Conservation (phyloP, 2,329 filamentous ascomycete genomes). For the Colletotrichum truncatum region DNA sequence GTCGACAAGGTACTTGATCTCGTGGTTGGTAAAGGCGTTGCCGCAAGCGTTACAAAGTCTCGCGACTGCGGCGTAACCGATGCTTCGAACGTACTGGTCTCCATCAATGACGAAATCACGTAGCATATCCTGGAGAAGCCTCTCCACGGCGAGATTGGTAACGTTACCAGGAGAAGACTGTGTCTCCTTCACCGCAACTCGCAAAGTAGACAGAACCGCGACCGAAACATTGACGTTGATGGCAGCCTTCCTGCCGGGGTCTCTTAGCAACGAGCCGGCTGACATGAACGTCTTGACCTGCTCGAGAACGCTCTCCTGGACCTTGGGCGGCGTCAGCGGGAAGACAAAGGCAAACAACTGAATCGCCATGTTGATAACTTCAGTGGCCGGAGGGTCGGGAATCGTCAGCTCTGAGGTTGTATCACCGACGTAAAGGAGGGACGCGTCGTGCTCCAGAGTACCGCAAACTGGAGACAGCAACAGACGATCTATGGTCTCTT, state of each 20-base stretch:
- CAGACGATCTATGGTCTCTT: slow-evolving; percentile 70
- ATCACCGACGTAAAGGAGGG: slow-evolving; percentile 75
- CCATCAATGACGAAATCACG: slow-evolving; percentile 80
- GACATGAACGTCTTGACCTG: slow-evolving; percentile 92
- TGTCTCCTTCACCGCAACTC: slow-evolving; percentile 86
- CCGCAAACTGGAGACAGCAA: slow-evolving; percentile 79
- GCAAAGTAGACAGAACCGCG: slow-evolving; percentile 81
- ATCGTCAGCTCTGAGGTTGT: slow-evolving; percentile 48
- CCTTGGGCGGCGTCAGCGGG: slow-evolving; percentile 86
- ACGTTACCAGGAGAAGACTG: slow-evolving; percentile 77
- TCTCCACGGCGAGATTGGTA: slow-evolving; percentile 80
- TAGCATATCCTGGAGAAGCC: slow-evolving; percentile 80
- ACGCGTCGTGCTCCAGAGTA: slow-evolving; percentile 89
- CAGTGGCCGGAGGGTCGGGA: slow-evolving; percentile 86
- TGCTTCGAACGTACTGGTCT: slow-evolving; percentile 85
- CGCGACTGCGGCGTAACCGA: slow-evolving; percentile 87
- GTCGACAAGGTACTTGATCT: slow-evolving; percentile 92
- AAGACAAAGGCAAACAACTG: slow-evolving; percentile 92
- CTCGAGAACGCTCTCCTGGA: slow-evolving; percentile 95
- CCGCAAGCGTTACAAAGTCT: slow-evolving; percentile 86
- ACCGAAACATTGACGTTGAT: slow-evolving; percentile 91
- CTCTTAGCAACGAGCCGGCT: slow-evolving; percentile 80
- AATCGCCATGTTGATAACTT: slow-evolving; percentile 94
- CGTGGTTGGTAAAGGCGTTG: slow-evolving; percentile 86
- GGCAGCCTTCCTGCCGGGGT: slow-evolving; percentile 87